Evolutionary conservation across 805 yeast genomes (phyloP).

Genomic region (Cyberlindnera sargentensis): DNA sequence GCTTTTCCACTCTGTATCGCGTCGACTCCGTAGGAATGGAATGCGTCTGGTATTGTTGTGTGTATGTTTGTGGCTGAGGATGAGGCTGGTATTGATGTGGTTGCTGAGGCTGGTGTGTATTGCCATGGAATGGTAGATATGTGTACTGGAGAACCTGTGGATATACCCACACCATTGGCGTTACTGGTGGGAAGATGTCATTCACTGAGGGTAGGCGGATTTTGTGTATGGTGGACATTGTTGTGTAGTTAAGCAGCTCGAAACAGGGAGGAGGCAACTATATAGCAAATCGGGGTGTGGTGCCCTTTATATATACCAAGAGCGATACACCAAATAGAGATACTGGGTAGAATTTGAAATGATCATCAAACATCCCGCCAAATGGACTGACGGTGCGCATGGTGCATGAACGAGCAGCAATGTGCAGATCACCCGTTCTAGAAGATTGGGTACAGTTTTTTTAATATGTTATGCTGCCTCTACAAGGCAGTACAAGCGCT

Average conservation of each 20-base stretch:
- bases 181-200: conserved; percentile 19
- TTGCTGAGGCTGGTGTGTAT: conserved; percentile 6
- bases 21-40: neutral
- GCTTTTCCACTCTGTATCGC: conserved; percentile 9
- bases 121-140: neutral
- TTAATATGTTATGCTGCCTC: neutral
- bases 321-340: no score
- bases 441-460: neutral
- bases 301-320: neutral
- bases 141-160: conserved; percentile 2
- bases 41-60: neutral
- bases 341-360: no score
- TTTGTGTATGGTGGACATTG: conserved; percentile 10
- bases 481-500: neutral
- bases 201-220: conserved; percentile 22
- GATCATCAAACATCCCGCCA: neutral
- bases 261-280: neutral
- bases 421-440: neutral
- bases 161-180: neutral
- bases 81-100: conserved; percentile 6
- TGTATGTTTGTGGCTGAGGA: neutral
- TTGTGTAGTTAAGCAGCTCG: neutral
- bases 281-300: neutral
- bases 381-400: neutral
- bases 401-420: neutral